Base-by-base conservation (phyloP, 179 eudicot species). In the Drosera spatulata region DNA sequence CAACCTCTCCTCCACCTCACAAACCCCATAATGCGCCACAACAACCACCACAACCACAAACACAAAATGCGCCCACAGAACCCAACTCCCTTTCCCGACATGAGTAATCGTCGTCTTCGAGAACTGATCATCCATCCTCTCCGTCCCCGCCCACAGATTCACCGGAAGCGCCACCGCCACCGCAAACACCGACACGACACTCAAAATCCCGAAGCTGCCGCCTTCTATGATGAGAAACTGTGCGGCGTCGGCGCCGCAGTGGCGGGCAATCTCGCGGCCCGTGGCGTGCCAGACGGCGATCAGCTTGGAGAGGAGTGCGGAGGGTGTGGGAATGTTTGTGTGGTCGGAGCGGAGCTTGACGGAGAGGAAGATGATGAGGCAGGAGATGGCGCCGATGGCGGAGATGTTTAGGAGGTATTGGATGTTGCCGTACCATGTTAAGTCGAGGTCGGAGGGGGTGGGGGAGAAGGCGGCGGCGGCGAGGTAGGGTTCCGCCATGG, bases 201-300 rank as follows among this genome's bases (percentile, higher is more conserved):
- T 60, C 40, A 91, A 83, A 39, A 86, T 44, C 7, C 75, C 79
- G 52, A 75, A 88, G 60, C 82, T 74, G 37, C 96, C 98, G 11
- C 96, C 98, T 65, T 91, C 96, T 56, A 88, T 80, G 39, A 88
- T 70, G 44, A 88, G 83, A 64, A 83, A 91, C 53, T 91, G 98
- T 3, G 98, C 95, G 2, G 98, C 91, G 43, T 91, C 98, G 12
- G 98, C 96, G 1, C 98, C 98, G 50, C 96, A 88, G 63, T 88
- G 87, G 59, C 76, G 77, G 12, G 85, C 85, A 68, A 88, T 85
- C 70, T 82, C 84, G 6, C 74, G 75, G 43, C 81, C 74, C 53
- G 95, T 79, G 63, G 96, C 95, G 68, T 88, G 91, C 96, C 96
- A 91, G n/a, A 86, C 96, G 49, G 96, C 91, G 43, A 88, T 84